Evolutionary conservation across 148 eudicot species (phyloP).

Genomic region (Vaccinium darrowii): DNA sequence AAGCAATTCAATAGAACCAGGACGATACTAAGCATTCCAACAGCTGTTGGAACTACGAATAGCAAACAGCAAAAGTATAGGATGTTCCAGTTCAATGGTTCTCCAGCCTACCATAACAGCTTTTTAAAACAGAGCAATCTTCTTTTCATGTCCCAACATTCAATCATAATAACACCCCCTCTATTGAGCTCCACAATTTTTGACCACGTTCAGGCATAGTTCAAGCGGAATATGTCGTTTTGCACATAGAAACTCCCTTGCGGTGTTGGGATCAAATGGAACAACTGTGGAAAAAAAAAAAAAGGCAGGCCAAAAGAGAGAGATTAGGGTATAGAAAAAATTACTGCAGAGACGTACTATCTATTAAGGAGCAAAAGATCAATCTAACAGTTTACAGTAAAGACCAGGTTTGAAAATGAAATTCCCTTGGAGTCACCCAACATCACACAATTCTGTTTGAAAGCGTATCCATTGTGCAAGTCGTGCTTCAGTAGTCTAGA

Average conservation of each 20-base stretch:
- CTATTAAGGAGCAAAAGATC: neutral
- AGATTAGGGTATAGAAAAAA: neutral
- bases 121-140: neutral
- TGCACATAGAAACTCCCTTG: constrained; percentile 51
- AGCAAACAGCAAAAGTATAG: constrained; percentile 14
- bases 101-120: neutral
- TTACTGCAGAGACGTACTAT: no score
- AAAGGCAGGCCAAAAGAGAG: neutral
- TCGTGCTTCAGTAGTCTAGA: neutral
- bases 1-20: neutral
- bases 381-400: neutral
- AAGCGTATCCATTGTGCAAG: neutral
- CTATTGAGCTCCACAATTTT: neutral
- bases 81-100: neutral
- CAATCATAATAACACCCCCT: constrained; percentile 3
- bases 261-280: constrained; percentile 45
- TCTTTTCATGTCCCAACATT: neutral
- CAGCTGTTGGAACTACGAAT: neutral
- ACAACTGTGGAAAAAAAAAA: constrained; percentile 33
- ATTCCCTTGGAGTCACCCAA: neutral
- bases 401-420: neutral
- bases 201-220: constrained; percentile 34
- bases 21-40: neutral
- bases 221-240: constrained; percentile 47
- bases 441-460: neutral